These are phyloP conservation scores for Chytriomyces confervae DNA, from an alignment of 192 early-diverging fungal species.

Conservation along the genomic window DNA sequence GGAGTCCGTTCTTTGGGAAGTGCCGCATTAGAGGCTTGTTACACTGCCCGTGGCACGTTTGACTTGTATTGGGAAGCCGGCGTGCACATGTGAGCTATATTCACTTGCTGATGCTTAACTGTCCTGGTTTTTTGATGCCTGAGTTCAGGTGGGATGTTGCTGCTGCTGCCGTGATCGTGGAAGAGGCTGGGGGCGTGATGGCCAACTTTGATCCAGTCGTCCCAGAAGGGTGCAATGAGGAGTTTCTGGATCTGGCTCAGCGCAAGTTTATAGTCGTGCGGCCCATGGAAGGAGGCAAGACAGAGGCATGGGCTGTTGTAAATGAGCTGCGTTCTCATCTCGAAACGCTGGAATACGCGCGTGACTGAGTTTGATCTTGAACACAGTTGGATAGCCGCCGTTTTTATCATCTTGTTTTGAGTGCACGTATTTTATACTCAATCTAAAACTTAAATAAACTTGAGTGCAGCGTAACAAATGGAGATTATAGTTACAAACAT, in stretches of 20 bases:
- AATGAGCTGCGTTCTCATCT: constrained; percentile 25
- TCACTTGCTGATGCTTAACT: not conserved
- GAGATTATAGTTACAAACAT: too few species aligned
- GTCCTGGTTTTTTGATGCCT: too few species aligned
- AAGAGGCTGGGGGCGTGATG: constrained; percentile 83
- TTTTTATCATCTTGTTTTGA: too few species aligned
- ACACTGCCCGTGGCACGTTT: constrained; percentile 78
- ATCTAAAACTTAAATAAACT: too few species aligned
- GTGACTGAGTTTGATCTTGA: constrained; percentile 29
- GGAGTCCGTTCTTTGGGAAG: constrained; percentile 80
- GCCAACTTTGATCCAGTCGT: constrained; percentile 48
- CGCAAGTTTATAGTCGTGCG: constrained; percentile 54
- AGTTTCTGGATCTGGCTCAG: constrained; percentile 41
- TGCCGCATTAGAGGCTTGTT: constrained; percentile 78
- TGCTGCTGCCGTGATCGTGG: constrained; percentile 82
- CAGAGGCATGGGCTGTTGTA: constrained; percentile 26
- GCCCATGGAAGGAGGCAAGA: constrained; percentile 27
- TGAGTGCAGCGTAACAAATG: too few species aligned
- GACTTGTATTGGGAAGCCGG: constrained; percentile 96
- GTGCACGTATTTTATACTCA: too few species aligned
- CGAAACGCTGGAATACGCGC: constrained; percentile 29
- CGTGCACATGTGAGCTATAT: constrained; percentile 37
- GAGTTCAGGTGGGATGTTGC: constrained; percentile 78
- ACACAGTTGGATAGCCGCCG: too few species aligned
- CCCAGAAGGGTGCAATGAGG: constrained; percentile 5